Conservation (phyloP, 2,329 filamentous ascomycete genomes). For the Cucurbitaria berberidis region DNA sequence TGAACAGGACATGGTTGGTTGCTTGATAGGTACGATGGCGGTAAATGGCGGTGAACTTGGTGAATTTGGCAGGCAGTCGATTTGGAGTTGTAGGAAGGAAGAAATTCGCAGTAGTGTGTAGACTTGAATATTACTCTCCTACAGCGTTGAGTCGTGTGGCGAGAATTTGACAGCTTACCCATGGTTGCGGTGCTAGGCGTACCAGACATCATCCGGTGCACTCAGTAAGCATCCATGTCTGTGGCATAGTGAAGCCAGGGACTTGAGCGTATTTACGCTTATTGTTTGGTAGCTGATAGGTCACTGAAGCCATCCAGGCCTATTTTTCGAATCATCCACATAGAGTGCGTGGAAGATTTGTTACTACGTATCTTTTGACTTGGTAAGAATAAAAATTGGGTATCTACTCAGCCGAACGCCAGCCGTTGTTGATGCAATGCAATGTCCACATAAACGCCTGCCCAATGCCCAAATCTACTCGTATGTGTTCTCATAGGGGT, state of each 20-base stretch:
- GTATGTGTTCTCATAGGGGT: constrained; percentile 46
- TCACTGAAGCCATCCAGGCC: background rate
- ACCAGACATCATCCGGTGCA: background rate
- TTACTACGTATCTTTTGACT: background rate
- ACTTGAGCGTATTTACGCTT: background rate
- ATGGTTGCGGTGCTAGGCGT: background rate
- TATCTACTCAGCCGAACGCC: constrained; percentile 27
- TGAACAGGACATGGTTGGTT: background rate
- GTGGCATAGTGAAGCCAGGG: background rate
- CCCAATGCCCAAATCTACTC: constrained; percentile 22
- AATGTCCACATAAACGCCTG: constrained; percentile 5
- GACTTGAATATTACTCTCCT: background rate
- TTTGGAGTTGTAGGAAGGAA: too few relatives aligned
- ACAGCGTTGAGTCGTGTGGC: background rate
- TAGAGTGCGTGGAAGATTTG: background rate
- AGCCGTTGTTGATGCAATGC: constrained; percentile 3
- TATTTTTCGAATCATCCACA: background rate
- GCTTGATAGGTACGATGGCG: background rate
- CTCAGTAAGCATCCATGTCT: background rate
- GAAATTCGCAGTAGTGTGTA: too few relatives aligned
- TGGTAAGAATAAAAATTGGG: constrained; percentile 12
- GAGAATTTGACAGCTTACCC: background rate
- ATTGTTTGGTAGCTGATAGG: background rate
- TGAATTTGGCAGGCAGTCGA: too few relatives aligned
- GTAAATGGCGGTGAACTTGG: background rate